Percentiles rank a stretch among this genome's conserved stretches.
Conservation (phyloP, 2,329 filamentous ascomycete genomes). For the Albifimbria verrucaria region DNA sequence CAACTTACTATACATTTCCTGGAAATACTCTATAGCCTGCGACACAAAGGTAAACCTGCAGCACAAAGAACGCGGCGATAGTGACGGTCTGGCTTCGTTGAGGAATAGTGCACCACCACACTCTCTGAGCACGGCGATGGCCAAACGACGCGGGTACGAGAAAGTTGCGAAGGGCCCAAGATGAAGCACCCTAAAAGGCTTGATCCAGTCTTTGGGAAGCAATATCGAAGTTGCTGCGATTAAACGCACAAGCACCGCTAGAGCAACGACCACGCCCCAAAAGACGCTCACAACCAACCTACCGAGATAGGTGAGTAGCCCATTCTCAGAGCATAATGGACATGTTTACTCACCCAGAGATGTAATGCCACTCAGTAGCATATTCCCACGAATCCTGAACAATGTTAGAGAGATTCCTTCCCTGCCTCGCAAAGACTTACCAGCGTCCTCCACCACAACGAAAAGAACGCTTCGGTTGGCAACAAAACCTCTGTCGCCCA, state of each 20-base stretch:
- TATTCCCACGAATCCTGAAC: slow-evolving; percentile 31
- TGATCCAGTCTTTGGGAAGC: not conserved
- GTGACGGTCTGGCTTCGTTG: slow-evolving; percentile 40
- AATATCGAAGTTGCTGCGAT: slow-evolving; percentile 9
- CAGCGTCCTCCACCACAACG: slow-evolving; percentile 34
- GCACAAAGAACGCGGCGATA: slow-evolving; percentile 30
- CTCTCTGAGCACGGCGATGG: slow-evolving; percentile 36
- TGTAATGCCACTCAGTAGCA: slow-evolving; percentile 28
- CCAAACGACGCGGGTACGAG: slow-evolving; percentile 41
- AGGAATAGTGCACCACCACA: slow-evolving; percentile 43
- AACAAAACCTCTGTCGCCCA: slow-evolving; percentile 28
- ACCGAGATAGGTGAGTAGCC: not conserved
- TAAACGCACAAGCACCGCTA: slow-evolving; percentile 31
- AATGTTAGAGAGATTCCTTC: no score
- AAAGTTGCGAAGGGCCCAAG: slow-evolving; percentile 30
- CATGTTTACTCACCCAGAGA: slow-evolving; percentile 30
- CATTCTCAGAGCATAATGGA: not conserved
- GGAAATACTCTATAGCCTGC: slow-evolving; percentile 34
- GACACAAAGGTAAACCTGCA: slow-evolving; percentile 35
- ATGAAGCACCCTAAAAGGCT: slow-evolving; percentile 2
- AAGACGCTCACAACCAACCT: slow-evolving; percentile 35
- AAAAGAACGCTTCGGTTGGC: slow-evolving; percentile 29
- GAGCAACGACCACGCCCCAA: slow-evolving; percentile 34
- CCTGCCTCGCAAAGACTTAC: no score
- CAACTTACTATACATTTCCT: slow-evolving; percentile 37